These are phyloP conservation scores for Zangia roseola DNA, from an alignment of 768 basidiomycete species.

Conservation along the genomic window DNA sequence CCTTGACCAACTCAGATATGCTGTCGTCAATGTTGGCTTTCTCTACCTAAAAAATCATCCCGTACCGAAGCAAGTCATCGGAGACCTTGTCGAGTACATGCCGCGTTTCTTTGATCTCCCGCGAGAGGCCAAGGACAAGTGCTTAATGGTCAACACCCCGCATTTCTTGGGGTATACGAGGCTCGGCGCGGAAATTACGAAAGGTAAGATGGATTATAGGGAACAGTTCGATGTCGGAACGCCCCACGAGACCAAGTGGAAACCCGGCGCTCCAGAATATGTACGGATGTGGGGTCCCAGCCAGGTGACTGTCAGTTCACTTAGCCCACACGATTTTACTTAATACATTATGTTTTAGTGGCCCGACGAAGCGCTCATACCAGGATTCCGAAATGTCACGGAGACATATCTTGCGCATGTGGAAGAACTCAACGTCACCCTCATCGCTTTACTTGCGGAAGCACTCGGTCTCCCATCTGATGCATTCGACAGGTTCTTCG, in stretches of 20 bases:
- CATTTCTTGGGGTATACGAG: conserved; percentile 80
- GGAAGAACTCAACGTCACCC: conserved; percentile 55
- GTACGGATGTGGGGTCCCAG: conserved; percentile 69
- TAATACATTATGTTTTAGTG: conserved; percentile 45
- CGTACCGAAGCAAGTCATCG: conserved; percentile 45
- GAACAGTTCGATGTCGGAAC: conserved; percentile 86
- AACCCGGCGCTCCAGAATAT: conserved; percentile 61
- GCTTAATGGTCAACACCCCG: conserved; percentile 69
- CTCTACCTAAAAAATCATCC: conserved; percentile 73
- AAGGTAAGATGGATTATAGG: conserved; percentile 66
- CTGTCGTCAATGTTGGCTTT: conserved; percentile 79
- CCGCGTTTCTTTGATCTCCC: conserved; percentile 73
- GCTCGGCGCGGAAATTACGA: conserved; percentile 73
- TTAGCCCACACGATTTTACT: background rate
- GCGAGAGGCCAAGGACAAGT: conserved; percentile 59
- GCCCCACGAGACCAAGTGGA: conserved; percentile 59
- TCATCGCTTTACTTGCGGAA: conserved; percentile 63
- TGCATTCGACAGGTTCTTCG: conserved; percentile 62
- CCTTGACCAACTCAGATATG: conserved; percentile 62
- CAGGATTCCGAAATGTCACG: conserved; percentile 62
- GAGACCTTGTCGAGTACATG: conserved; percentile 54
- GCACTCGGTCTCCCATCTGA: conserved; percentile 63
- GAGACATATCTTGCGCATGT: conserved; percentile 62
- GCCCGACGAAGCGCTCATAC: conserved; percentile 70
- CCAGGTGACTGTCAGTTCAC: conserved; percentile 59